Base-by-base conservation (phyloP, 768 basidiomycete species). In the Psilocybe cubensis region DNA sequence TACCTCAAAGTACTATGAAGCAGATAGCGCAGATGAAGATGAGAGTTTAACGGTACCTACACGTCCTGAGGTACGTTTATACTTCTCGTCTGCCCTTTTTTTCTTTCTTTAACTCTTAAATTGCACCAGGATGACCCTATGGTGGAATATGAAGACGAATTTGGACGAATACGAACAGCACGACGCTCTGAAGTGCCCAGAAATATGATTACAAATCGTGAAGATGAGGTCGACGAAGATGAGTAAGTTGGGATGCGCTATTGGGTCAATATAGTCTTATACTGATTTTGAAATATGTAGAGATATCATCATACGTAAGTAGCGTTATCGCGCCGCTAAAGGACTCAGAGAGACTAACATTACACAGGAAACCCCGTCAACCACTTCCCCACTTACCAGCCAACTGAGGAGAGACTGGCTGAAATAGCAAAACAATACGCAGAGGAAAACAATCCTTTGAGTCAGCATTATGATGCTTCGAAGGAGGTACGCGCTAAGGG, bases 311-410 rank as follows among this genome's bases (percentile, higher is more conserved):
- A 87, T 89, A 59, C 74, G 87, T 85, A 64, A 56, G 77, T 70
- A 24, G 21, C n/a, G 20, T 33, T 52, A 27, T 9, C 18, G 31
- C 31, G 52, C 25, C 18, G n/a, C n/a, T 38, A 17, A 9, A 43
- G 17, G 31, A 25, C 21, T 0, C 23, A 54, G 6, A 29, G 25
- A 18, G 20, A 47, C 45, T 56, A 11, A 57, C 24, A 56, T 27
- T 45, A 4, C 63, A 31, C 60, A 94, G 93, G 85, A 47, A 92
- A 93, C 66, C 92, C 94, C 12, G 83, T 87, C 25, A 84, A 88
- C 61, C 86, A 92, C 70, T 98, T 95, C 73, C 96, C 96, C 0
- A 85, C 89, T 0, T 98, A 94, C 65, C 86, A 90, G 64, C 95
- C 91, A 4, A 87, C 92, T 10, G 84, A 83, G 1, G 95, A 96